A percentile compares a stretch with the other conserved stretches of the same genome.
These are phyloP conservation scores for Russula virescens DNA, from an alignment of 768 basidiomycete species.

Conservation along the genomic window DNA sequence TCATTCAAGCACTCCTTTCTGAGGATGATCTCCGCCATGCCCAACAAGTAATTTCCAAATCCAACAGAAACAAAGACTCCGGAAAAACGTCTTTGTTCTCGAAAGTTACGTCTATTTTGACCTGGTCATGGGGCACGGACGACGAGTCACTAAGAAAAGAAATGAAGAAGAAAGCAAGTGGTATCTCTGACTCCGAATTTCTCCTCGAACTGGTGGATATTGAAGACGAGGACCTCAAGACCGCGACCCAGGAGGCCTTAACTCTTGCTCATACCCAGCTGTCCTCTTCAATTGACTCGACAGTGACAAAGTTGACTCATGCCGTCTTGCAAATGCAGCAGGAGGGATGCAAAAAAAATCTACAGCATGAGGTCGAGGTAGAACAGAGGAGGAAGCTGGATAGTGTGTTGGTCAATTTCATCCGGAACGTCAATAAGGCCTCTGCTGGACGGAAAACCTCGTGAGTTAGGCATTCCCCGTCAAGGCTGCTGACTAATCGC, in stretches of 20 bases:
- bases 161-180: background rate
- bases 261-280: slow-evolving; percentile 1
- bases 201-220: background rate
- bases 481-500: background rate
- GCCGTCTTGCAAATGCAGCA: slow-evolving; percentile 8
- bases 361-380: background rate
- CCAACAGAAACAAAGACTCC: background rate
- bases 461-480: background rate
- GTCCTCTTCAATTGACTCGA: background rate
- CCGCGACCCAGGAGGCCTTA: background rate
- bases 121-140: background rate
- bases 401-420: background rate
- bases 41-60: background rate
- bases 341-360: background rate
- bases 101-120: background rate
- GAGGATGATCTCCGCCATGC: background rate
- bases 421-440: background rate
- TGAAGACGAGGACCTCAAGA: background rate
- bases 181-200: slow-evolving; percentile 7
- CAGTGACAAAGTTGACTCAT: background rate
- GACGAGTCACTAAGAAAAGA: background rate
- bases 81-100: background rate
- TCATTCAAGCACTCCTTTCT: background rate
- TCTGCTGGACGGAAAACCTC: background rate
- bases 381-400: background rate